Percentiles rank a stretch among this genome's conserved stretches.
phyloP scores from a whole-genome alignment of 352 stramenopile genomes.

The Discostella stelligera region DNA sequence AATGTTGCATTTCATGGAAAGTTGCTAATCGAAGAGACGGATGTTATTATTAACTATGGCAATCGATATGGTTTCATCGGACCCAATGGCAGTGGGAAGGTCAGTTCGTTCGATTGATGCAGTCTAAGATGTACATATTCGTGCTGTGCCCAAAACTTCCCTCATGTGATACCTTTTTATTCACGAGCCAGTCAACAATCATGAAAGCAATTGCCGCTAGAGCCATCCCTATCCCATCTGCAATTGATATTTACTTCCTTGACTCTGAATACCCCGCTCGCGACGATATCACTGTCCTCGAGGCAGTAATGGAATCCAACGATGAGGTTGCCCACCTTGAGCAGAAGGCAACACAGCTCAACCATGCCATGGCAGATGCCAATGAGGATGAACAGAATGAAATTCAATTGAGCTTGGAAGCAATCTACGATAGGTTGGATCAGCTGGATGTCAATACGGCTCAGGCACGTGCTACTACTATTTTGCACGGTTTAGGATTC shows the following conservation, averaged over 20 bases:
- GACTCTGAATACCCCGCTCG: slow-evolving; percentile 91
- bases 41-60: slow-evolving; percentile 95
- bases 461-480: slow-evolving; percentile 88
- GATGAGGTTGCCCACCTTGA: slow-evolving; percentile 91
- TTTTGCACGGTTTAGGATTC: slow-evolving; percentile 93
- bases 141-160: slow-evolving; percentile 2
- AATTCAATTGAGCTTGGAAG: slow-evolving; percentile 88
- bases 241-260: slow-evolving; percentile 95
- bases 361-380: slow-evolving; percentile 91
- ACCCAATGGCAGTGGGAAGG: slow-evolving; percentile 41
- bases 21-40: slow-evolving; percentile 92
- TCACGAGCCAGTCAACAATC: slow-evolving; percentile 89
- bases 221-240: slow-evolving; percentile 91
- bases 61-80: slow-evolving; percentile 87
- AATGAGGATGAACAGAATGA: slow-evolving; percentile 89
- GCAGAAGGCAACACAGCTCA: slow-evolving; percentile 88
- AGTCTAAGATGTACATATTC: not conserved
- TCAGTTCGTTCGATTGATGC: not conserved
- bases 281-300: slow-evolving; percentile 89
- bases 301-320: slow-evolving; percentile 93
- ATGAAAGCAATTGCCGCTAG: slow-evolving; percentile 97
- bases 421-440: slow-evolving; percentile 94
- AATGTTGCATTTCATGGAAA: slow-evolving; percentile 95
- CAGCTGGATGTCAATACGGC: slow-evolving; percentile 93
- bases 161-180: not conserved